Percentiles rank a stretch among this genome's conserved stretches.
Conservation (phyloP, 192 early-diverging fungal genomes). For the Backusella mclennaniae region DNA sequence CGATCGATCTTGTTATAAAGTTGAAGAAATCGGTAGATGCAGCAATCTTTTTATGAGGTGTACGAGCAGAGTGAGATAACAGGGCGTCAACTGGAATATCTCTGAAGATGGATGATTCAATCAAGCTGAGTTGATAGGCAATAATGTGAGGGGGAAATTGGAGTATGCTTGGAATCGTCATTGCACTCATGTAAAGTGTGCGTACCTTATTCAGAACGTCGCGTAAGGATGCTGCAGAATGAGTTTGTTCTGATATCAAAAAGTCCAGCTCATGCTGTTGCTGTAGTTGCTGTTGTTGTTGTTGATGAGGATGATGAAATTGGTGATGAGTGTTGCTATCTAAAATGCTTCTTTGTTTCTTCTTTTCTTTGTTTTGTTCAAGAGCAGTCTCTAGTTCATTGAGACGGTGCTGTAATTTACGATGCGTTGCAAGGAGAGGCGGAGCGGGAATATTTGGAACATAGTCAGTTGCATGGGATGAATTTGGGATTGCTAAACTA, state of each 20-base stretch:
- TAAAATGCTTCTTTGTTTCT: neutral
- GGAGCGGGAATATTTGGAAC: conserved; percentile 59
- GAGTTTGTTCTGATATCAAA: neutral
- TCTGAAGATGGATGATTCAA: conserved; percentile 68
- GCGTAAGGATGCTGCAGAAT: conserved; percentile 28
- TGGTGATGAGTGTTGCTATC: neutral
- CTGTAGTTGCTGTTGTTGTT: conserved; percentile 35
- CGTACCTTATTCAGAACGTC: conserved; percentile 51
- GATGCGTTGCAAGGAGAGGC: conserved; percentile 49
- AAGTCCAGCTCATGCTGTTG: neutral
- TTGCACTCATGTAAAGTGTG: conserved; percentile 49
- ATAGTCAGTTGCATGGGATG: conserved; percentile 39
- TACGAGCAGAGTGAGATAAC: conserved; percentile 57
- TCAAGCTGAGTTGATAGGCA: conserved; percentile 67
- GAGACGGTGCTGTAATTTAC: conserved; percentile 49
- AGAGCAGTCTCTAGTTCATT: conserved; percentile 33
- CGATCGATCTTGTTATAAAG: conserved; percentile 71
- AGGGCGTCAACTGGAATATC: conserved; percentile 60
- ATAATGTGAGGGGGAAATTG: conserved; percentile 62
- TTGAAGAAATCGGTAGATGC: conserved; percentile 80
- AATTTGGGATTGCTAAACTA: conserved; percentile 35
- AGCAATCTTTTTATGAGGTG: conserved; percentile 58
- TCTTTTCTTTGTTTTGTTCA: conserved; percentile 27
- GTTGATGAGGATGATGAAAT: conserved; percentile 30
- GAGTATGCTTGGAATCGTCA: conserved; percentile 49